Base-by-base conservation (phyloP, 2,329 filamentous ascomycete genomes). In the Phoma sp. region DNA sequence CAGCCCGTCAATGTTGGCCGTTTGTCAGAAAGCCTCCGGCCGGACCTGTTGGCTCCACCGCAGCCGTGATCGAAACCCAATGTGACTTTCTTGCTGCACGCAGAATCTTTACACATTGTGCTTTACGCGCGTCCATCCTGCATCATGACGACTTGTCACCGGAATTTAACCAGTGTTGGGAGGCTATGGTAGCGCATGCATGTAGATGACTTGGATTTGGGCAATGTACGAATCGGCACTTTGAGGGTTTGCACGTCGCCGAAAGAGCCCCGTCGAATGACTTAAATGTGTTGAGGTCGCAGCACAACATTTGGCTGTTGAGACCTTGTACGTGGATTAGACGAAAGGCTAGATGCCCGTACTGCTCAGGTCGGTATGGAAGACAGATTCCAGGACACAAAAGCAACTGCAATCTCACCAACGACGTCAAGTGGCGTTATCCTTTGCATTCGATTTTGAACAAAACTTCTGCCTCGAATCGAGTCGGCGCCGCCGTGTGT, bases 61-160 rank as follows among this genome's bases (percentile, higher is more conserved):
- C 9, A 15, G 33, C 28, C n/a, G 42, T 29, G 29, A 10, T 33
- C n/a, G 33, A 37, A 29, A 25, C 7, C 43, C 34, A n/a, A 15
- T 25, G 33, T 34, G 39, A 40, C 11, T 40, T 34, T 33, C 33
- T 45, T 45, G 26, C 23, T 38, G 40, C 23, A 34, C 12, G 45
- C 39, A 40, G 25, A 43, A 7, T 37, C 38, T 40, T 43, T 14
- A 33, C 26, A 15, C 26, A 21, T 15, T 37, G 3, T 26, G 25
- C 18, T 48, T 40, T 45, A 54, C 51, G 51, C 51, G 51, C 51
- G 51, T 54, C 29, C 39, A 34, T 17, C 25, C 50, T 49, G 51
- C 51, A 49, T 4, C 23, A 49, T 54, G 51, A 54, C 51, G 46
- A 42, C 2, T 15, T 20, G 18, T 49, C 21, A 34, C 51, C 45